Percentiles rank a stretch among this genome's conserved stretches.
These are phyloP conservation scores for Fraxinus dipetala DNA, from an alignment of 305 asterid genomes.

Conservation along the genomic window DNA sequence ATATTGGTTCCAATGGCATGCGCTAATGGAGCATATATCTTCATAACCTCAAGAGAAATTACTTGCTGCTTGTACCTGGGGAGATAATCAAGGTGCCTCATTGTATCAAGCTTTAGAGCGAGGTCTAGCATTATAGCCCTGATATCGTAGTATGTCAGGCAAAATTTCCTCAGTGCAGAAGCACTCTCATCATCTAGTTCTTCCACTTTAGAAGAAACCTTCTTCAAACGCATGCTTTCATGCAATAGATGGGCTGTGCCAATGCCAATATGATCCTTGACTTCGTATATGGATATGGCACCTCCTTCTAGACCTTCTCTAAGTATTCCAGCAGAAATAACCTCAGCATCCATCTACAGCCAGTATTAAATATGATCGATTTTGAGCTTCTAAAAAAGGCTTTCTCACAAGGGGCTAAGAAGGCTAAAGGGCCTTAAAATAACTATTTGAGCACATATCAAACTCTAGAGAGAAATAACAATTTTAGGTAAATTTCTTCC, in stretches of 20 bases:
- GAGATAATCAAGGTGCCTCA: slow-evolving; percentile 75
- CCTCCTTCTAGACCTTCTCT: slow-evolving; percentile 66
- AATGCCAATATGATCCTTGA: slow-evolving; percentile 58
- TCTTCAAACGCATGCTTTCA: slow-evolving; percentile 69
- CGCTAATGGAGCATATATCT: slow-evolving; percentile 87
- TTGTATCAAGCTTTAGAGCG: slow-evolving; percentile 72
- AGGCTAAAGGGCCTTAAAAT: not conserved
- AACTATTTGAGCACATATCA: not conserved
- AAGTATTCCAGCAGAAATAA: slow-evolving; percentile 75
- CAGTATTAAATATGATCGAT: slow-evolving; percentile 11
- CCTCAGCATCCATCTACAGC: slow-evolving; percentile 90
- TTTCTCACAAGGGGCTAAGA: not conserved
- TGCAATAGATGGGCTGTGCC: slow-evolving; percentile 76
- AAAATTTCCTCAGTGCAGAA: slow-evolving; percentile 67
- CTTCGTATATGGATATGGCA: slow-evolving; percentile 51
- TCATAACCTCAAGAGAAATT: slow-evolving; percentile 69
- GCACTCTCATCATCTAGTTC: slow-evolving; percentile 63
- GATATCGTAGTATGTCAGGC: slow-evolving; percentile 78
- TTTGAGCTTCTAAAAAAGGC: not conserved
- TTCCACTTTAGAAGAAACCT: slow-evolving; percentile 60
- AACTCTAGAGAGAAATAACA: not conserved
- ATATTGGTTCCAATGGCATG: slow-evolving; percentile 66
- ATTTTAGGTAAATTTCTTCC: not conserved
- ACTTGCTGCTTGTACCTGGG: slow-evolving; percentile 83
- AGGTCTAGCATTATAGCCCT: slow-evolving; percentile 82